Evolutionary conservation across 2,329 filamentous ascomycete species (phyloP), one percentile per base, ranked within the genome.

Genomic region (Raffaelea ambrosiae): DNA sequence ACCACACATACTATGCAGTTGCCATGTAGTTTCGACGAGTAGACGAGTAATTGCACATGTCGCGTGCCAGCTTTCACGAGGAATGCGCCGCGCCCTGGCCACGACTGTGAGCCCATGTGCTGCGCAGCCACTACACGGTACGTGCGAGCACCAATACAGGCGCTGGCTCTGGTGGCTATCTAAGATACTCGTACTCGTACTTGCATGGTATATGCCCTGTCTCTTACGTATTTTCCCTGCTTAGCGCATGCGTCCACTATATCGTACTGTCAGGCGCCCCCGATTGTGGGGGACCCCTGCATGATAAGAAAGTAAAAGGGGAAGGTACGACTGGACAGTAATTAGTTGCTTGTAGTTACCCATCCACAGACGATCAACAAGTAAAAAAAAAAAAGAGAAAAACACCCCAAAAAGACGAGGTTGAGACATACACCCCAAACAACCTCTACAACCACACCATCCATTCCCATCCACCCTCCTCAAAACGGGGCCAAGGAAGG

Each of bases 161-260:
- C n/a, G n/a, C n/a, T n/a, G n/a, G n/a, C n/a, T n/a, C n/a, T n/a
- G n/a, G n/a, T n/a, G n/a, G n/a, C 16, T 33, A 33, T 33, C 16
- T 33, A 9, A 16, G 16, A 33, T 43, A 16, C 41, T 33, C 41
- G 41, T 43, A 43, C 41, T 43, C 41, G 21, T 20, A 33, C 22
- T 23, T 18, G 26, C 31, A 9, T 16, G 31, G 31, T 33, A 9
- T 33, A 9, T 9, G 9, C 16, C 31, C 16, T 33, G 9, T 33
- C 31, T 33, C 31, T 33, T 16, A 33, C 31, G 31, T 16, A 33
- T 33, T 33, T 33, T 16, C 31, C 16, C 31, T 33, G 31, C n/a
- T n/a, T 43, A 43, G 41, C 41, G 22, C 41, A 43, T 43, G 41
- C 41, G 16, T 5, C 21, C 41, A 43, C 41, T 43, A 11, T 43